These are phyloP conservation scores for Colletotrichum zoysiae DNA, from an alignment of 2,329 filamentous ascomycete species.

Conservation along the genomic window DNA sequence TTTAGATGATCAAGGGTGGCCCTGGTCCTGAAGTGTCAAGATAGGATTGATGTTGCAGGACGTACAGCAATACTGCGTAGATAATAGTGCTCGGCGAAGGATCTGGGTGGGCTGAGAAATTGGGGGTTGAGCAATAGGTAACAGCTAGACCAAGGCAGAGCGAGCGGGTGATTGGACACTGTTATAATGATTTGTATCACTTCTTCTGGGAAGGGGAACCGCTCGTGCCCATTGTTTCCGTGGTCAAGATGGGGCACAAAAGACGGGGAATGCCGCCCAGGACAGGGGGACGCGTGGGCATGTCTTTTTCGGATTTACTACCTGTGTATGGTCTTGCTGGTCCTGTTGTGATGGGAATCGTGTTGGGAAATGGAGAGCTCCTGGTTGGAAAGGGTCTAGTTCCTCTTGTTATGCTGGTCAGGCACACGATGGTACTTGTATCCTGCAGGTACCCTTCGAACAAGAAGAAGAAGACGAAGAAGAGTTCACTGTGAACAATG, in stretches of 20 bases:
- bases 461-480: not conserved
- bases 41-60: slow-evolving; percentile 29
- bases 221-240: not conserved
- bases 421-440: slow-evolving; percentile 10
- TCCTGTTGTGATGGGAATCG: not conserved
- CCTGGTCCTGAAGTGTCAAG: slow-evolving; percentile 14
- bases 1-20: slow-evolving; percentile 27
- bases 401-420: slow-evolving; percentile 2
- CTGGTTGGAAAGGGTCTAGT: not conserved
- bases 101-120: slow-evolving; percentile 1
- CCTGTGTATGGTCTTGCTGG: not conserved
- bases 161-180: slow-evolving; percentile 13
- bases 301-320: not conserved
- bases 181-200: slow-evolving; percentile 13
- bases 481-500: not conserved
- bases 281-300: not conserved
- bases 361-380: slow-evolving; percentile 2
- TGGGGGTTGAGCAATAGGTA: not conserved
- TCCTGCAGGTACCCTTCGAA: not conserved
- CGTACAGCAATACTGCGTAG: not conserved
- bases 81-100: slow-evolving; percentile 17
- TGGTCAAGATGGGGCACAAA: not conserved
- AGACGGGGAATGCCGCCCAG: slow-evolving; percentile 1
- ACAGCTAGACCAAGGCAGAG: not conserved
- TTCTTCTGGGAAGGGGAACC: not conserved